Conservation (phyloP, 83 land plant genomes). For the Thuja plicata region DNA sequence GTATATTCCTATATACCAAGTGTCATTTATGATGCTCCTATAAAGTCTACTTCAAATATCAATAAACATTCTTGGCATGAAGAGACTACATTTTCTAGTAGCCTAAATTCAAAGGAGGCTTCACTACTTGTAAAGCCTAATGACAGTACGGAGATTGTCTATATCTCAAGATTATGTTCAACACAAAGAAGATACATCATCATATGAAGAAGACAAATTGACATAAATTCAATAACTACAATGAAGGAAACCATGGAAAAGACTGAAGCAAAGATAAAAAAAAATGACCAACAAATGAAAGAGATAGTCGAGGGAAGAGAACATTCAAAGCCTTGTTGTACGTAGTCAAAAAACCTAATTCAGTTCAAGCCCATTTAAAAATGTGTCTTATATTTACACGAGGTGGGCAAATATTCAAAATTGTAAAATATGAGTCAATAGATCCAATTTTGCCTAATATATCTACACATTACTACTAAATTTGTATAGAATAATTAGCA, state of each 20-base stretch:
- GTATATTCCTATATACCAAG: slow-evolving; percentile 32
- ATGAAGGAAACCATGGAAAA: slow-evolving; percentile 81
- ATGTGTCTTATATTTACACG: no score
- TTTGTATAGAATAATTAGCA: no score
- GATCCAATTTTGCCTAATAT: no score
- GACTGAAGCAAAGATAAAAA: slow-evolving; percentile 77
- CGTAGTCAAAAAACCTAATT: no score
- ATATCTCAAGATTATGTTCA: slow-evolving; percentile 23
- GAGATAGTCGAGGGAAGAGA: no score
- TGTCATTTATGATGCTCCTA: slow-evolving; percentile 21
- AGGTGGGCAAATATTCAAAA: no score
- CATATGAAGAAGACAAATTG: slow-evolving; percentile 43
- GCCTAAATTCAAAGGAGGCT: slow-evolving; percentile 13
- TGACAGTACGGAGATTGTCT: slow-evolving; percentile 25
- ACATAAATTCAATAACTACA: slow-evolving; percentile 60
- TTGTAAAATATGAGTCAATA: no score
- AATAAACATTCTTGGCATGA: slow-evolving; percentile 18
- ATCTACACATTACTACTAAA: no score
- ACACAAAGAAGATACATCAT: slow-evolving; percentile 24
- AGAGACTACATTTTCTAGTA: slow-evolving; percentile 15
- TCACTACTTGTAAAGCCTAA: slow-evolving; percentile 29
- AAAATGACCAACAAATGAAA: slow-evolving; percentile 62
- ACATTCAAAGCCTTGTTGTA: no score
- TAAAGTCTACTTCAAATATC: slow-evolving; percentile 15
- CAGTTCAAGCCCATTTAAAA: no score